Percentiles rank a stretch among this genome's conserved stretches.
These are phyloP conservation scores for Euphorbia pulcherrima DNA, from an alignment of 345 rosid species.

Conservation along the genomic window DNA sequence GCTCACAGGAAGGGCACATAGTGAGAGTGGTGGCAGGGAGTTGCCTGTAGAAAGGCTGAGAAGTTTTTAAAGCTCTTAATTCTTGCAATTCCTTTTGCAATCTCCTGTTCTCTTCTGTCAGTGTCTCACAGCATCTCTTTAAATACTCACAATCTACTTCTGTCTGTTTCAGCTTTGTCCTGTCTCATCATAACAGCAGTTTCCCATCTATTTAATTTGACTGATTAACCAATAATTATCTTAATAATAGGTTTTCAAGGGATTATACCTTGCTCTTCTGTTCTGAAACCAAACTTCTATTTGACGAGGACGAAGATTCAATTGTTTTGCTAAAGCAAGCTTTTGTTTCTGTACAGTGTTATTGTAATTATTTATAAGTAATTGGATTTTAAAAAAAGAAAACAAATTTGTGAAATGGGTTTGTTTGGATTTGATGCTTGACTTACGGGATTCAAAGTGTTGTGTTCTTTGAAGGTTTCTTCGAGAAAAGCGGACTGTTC, in stretches of 20 bases:
- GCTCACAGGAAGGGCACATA: slow-evolving; percentile 98
- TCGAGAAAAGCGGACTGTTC: slow-evolving; percentile 94
- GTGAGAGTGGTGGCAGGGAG: slow-evolving; percentile 99
- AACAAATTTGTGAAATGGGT: neutral
- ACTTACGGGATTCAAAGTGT: slow-evolving; percentile 81
- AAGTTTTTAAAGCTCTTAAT: slow-evolving; percentile 73
- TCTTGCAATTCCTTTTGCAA: slow-evolving; percentile 80
- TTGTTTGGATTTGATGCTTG: neutral
- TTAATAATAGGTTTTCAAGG: no score
- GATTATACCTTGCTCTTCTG: slow-evolving; percentile 83
- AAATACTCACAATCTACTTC: slow-evolving; percentile 91
- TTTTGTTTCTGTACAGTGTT: slow-evolving; percentile 60
- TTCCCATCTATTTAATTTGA: neutral
- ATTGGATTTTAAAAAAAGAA: neutral
- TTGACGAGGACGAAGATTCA: slow-evolving; percentile 90
- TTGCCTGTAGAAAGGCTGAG: slow-evolving; percentile 87
- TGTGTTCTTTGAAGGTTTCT: slow-evolving; percentile 88
- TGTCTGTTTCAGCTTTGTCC: slow-evolving; percentile 93
- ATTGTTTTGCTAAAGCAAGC: slow-evolving; percentile 72
- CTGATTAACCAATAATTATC: no score
- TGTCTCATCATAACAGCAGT: slow-evolving; percentile 12
- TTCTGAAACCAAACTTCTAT: slow-evolving; percentile 99
- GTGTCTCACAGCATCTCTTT: slow-evolving; percentile 77
- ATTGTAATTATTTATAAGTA: neutral
- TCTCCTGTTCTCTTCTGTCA: slow-evolving; percentile 91